phyloP scores from a whole-genome alignment of 352 stramenopile genomes.

The Globisporangium iwayamae region DNA sequence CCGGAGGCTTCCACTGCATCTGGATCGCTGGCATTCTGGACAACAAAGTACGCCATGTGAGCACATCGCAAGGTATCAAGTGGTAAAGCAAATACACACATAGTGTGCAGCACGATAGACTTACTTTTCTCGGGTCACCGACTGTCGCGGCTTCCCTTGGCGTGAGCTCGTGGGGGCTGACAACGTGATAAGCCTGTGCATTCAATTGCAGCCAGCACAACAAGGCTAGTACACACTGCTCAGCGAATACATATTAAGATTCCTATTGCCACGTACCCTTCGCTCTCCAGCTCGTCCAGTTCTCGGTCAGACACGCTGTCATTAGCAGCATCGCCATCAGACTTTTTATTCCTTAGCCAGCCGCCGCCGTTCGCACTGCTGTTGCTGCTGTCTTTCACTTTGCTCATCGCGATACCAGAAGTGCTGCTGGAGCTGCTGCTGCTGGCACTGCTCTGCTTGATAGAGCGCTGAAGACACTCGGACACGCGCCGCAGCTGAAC shows the following conservation, averaged over 20 bases:
- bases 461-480: conserved; percentile 14
- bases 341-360: conserved; percentile 15
- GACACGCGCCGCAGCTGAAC: conserved; percentile 13
- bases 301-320: conserved; percentile 13
- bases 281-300: conserved; percentile 18
- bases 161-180: neutral
- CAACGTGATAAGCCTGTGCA: conserved; percentile 12
- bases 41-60: neutral
- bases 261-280: neutral
- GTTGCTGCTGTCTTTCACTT: conserved; percentile 4
- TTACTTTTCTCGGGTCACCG: conserved; percentile 34
- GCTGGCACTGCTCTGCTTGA: conserved; percentile 2
- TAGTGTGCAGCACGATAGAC: neutral
- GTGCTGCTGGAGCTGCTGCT: neutral
- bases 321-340: conserved; percentile 5
- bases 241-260: neutral
- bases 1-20: conserved; percentile 57
- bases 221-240: neutral
- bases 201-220: neutral
- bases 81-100: no score
- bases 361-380: neutral
- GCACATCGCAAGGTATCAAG: neutral
- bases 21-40: conserved; percentile 57
- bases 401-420: neutral
- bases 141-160: conserved; percentile 16